Conservation (phyloP, 2,329 filamentous ascomycete species). For the Magnaporthiopsis rhizophila region DNA sequence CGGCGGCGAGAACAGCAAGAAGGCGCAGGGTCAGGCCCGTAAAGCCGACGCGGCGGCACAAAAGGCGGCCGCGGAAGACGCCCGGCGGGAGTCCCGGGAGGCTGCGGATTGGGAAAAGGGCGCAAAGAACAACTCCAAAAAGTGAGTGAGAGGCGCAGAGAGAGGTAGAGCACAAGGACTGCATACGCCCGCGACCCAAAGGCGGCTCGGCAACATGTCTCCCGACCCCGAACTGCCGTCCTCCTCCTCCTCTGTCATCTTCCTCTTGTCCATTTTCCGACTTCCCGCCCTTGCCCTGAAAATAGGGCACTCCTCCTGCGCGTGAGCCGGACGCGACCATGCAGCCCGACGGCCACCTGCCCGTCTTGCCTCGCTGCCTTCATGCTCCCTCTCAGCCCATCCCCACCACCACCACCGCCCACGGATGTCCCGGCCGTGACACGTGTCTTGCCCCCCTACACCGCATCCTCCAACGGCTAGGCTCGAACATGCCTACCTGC, state of each 20-base stretch:
- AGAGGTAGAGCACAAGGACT: background rate
- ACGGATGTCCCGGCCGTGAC: background rate
- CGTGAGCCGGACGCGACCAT: background rate
- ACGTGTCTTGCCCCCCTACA: background rate
- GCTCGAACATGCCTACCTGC: background rate
- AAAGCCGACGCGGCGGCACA: constrained; percentile 82
- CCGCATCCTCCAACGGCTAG: background rate
- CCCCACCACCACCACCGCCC: background rate
- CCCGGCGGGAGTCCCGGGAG: constrained; percentile 59
- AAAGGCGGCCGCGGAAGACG: constrained; percentile 66
- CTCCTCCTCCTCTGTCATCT: background rate
- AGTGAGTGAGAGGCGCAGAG: constrained; percentile 46
- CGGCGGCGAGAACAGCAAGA: constrained; percentile 80
- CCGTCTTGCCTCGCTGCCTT: constrained; percentile 1
- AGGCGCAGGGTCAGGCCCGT: constrained; percentile 79
- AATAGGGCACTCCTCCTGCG: background rate
- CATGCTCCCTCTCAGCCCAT: background rate
- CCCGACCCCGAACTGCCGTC: background rate
- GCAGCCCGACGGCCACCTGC: background rate
- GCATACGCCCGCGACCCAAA: background rate
- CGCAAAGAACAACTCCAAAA: constrained; percentile 76
- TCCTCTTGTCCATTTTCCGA: background rate
- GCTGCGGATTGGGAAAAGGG: constrained; percentile 77
- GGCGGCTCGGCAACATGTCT: background rate
- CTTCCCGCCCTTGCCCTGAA: background rate